Evolutionary conservation across 805 yeast species (phyloP), one percentile per base, ranked within the genome.

Genomic region (Suhomyces faveliae): DNA sequence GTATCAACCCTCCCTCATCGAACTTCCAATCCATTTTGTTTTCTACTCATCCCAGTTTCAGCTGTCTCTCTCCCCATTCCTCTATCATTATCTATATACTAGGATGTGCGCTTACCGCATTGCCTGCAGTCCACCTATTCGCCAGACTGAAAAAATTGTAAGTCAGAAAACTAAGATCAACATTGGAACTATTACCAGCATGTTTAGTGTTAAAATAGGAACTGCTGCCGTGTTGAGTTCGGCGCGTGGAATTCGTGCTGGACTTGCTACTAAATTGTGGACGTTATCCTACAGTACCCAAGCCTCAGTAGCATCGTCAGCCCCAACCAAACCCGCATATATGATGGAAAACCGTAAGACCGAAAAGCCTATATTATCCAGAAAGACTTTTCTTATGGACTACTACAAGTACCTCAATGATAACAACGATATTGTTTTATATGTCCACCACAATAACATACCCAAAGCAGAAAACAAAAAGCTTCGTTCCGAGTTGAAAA

Each of bases 301-400:
- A 35, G 20, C 44, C 3, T 13, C 25, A n/a, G 12, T 40, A n/a
- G 41, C 24, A 17, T 35, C 52, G 8, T 33, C 37, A 17, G 21
- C 37, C 9, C 10, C 37, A 33, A 33, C 37, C 37, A 33, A 33
- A 33, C 48, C 53, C 12, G 41, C 30, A 43, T 47, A 37, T 29
- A 37, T 22, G 12, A 35, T 48, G 37, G 46, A 47, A 13, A 39
- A 46, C 40, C 61, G 83, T 55, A 60, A 68, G 43, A 80, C 91
- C 8, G 70, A 78, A 47, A 91, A 91, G 64, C 81, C 81, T 13
- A 59, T 74, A 40, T 77, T 76, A 35, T 83, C 92, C 3, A 82
- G 97, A 70, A 92, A 92, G 71, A 90, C 97, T 0, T 90, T 82
- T 57, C 73, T 92, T 53, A 74, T 92, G 52, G 96, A 92, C 66